These are phyloP conservation scores for Mucor irregularis DNA, from an alignment of 371 early-diverging fungal species.

Conservation along the genomic window DNA sequence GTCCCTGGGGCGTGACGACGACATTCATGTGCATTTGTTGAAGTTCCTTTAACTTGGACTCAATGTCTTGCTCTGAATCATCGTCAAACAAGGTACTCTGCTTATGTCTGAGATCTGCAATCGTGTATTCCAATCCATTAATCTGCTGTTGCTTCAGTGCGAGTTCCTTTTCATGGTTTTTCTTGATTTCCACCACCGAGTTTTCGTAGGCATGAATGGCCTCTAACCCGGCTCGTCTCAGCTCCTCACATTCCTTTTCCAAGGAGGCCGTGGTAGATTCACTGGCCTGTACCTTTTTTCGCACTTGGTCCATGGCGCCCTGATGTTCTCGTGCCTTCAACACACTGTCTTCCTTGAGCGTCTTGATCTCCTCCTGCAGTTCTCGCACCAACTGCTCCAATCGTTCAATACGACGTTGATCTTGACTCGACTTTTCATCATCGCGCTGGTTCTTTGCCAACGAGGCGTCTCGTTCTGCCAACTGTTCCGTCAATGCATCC, in stretches of 20 bases:
- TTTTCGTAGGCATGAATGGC: constrained; percentile 37
- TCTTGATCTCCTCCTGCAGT: constrained; percentile 25
- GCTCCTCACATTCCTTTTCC: constrained; percentile 43
- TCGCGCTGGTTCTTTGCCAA: constrained; percentile 26
- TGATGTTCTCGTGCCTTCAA: constrained; percentile 30
- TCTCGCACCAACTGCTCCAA: constrained; percentile 32
- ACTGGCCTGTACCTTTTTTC: constrained; percentile 24
- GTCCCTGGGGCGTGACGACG: no score
- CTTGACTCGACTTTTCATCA: constrained; percentile 29
- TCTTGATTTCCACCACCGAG: constrained; percentile 23
- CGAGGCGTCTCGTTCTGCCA: constrained; percentile 19
- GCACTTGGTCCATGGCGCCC: constrained; percentile 28
- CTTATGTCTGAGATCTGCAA: constrained; percentile 31
- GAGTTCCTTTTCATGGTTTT: constrained; percentile 14
- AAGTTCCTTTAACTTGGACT: constrained; percentile 4
- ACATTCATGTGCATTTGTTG: neutral
- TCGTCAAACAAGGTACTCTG: constrained; percentile 26
- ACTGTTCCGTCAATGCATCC: no score
- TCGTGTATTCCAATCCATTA: constrained; percentile 20
- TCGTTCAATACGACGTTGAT: constrained; percentile 34
- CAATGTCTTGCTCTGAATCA: constrained; percentile 26
- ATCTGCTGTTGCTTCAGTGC: constrained; percentile 27
- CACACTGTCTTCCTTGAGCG: constrained; percentile 3
- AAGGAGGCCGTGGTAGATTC: constrained; percentile 32
- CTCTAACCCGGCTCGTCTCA: constrained; percentile 38